phyloP scores from a whole-genome alignment of 2,329 filamentous ascomycete genomes.

The Clonostachys byssicola region DNA sequence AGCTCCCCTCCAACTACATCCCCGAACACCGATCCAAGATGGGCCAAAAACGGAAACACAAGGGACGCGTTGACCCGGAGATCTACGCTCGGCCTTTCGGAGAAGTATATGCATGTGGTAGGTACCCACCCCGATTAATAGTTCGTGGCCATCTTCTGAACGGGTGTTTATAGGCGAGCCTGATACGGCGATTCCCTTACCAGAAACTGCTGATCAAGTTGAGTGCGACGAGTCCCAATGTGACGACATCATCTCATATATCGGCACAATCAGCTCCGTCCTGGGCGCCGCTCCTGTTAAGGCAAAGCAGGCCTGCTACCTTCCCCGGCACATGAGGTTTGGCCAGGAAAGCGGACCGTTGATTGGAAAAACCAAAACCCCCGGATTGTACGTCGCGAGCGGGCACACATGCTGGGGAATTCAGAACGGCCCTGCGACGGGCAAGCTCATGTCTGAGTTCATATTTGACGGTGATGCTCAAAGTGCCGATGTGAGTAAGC shows the following conservation, averaged over 20 bases:
- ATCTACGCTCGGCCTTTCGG: slow-evolving; percentile 88
- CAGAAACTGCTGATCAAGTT: slow-evolving; percentile 71
- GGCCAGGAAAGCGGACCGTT: slow-evolving; percentile 66
- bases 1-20: slow-evolving; percentile 62
- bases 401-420: slow-evolving; percentile 99
- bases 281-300: slow-evolving; percentile 67
- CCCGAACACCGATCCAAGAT: slow-evolving; percentile 40
- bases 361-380: slow-evolving; percentile 69
- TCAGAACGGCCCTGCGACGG: slow-evolving; percentile 88
- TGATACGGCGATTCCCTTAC: slow-evolving; percentile 71
- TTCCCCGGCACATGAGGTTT: slow-evolving; percentile 68
- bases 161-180: slow-evolving; percentile 55
- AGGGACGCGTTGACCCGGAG: slow-evolving; percentile 74
- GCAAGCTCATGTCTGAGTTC: slow-evolving; percentile 75
- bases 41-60: slow-evolving; percentile 48
- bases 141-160: background rate
- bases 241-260: slow-evolving; percentile 80
- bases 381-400: slow-evolving; percentile 75
- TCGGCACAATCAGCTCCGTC: slow-evolving; percentile 60
- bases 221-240: slow-evolving; percentile 71
- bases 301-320: slow-evolving; percentile 84
- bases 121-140: slow-evolving; percentile 7
- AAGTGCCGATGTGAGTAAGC: slow-evolving; percentile 60
- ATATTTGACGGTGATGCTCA: slow-evolving; percentile 67
- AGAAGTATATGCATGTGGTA: slow-evolving; percentile 90